Base-by-base conservation (phyloP, 805 yeast species). In the Candida broadrunensis region DNA sequence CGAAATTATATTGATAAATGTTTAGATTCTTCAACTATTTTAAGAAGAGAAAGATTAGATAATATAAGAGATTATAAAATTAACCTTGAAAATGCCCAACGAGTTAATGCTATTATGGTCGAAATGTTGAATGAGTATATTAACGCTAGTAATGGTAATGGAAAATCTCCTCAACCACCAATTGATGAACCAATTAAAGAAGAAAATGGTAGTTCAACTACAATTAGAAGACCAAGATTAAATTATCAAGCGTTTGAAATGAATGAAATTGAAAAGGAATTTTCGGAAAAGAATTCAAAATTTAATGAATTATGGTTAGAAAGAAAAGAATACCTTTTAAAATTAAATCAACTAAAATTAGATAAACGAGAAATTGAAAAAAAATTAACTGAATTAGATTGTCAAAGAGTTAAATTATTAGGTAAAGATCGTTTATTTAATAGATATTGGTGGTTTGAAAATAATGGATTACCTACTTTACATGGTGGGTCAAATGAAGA, bases 381-480 rank as follows among this genome's bases (percentile, higher is more conserved):
- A 44, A 70, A 78, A 43, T 65, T 93, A 18, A 73, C 74, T 35
- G 88, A 83, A 50, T 65, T 80, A 36, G 96, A 90, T 53, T 73
- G 83, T 44, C 96, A 88, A 56, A 66, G 98, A 42, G 73, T 89
- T 36, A 77, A 77, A 40, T 71, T 79, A 23, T 65, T 93, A 20
- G 99, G 99, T 2, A 75, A 81, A 43, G 99, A 93, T 60, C 68
- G 96, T 37, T 77, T 78, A 43, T 89, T 72, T 59, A 93, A 93
- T 65, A 72, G 90, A 48, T 93, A 91, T 59, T 93, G 96, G 95
- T 93, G 96, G 96, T 81, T 89, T 56, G 98, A 91, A 54, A 73
- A 74, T 47, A 84, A 85, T 54, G 99, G 98, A 0, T 69, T 88
- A 36, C 88, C 89, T 3, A 70, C 71, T 6, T 52, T 72, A 29